Conservation (phyloP, 495 filamentous ascomycete species). For the Lentithecium fluviatile region DNA sequence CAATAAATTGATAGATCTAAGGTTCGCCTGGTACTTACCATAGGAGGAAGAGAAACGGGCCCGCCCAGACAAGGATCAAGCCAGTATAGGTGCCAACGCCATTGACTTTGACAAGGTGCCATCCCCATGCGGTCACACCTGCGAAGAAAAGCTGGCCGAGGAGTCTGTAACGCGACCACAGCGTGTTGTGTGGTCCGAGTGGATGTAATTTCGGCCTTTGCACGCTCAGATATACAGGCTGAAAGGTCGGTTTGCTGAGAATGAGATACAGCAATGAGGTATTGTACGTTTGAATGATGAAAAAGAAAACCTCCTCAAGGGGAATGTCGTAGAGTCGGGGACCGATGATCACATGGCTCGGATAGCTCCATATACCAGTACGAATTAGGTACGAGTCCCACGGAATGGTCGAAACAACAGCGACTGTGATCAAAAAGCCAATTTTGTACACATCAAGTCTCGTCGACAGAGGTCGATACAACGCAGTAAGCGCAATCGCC, state of each 20-base stretch:
- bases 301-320: constrained; percentile 69
- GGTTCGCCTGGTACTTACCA: constrained; percentile 46
- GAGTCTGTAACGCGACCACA: constrained; percentile 39
- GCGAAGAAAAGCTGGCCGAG: constrained; percentile 49
- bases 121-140: constrained; percentile 43
- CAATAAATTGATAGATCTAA: not conserved
- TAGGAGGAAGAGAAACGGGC: constrained; percentile 59
- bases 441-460: constrained; percentile 59
- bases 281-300: constrained; percentile 71
- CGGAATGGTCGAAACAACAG: constrained; percentile 61
- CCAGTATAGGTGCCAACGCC: constrained; percentile 60
- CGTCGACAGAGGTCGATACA: constrained; percentile 59
- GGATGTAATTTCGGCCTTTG: constrained; percentile 16
- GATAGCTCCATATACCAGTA: constrained; percentile 66
- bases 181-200: constrained; percentile 19
- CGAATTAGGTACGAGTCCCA: constrained; percentile 72
- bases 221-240: constrained; percentile 52
- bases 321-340: constrained; percentile 59
- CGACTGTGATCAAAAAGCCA: constrained; percentile 54
- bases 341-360: constrained; percentile 57
- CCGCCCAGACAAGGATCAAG: constrained; percentile 65
- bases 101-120: constrained; percentile 44
- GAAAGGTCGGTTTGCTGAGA: constrained; percentile 60
- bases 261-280: constrained; percentile 64
- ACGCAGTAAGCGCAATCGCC: constrained; percentile 54